Evolutionary conservation across 2,329 filamentous ascomycete genomes (phyloP).

Genomic region (Pseudogymnoascus sp.): DNA sequence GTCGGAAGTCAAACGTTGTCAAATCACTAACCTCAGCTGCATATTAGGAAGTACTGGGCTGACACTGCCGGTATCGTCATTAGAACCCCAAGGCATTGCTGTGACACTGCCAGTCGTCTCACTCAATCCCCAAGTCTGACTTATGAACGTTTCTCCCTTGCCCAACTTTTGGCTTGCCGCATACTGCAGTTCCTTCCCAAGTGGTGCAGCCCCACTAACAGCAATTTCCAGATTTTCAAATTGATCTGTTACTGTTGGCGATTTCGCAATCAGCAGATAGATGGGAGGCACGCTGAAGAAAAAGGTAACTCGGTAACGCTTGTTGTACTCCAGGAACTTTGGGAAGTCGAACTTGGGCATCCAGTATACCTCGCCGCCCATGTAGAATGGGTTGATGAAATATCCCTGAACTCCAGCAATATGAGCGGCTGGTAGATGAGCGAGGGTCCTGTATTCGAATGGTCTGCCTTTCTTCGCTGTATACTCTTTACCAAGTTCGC

Average conservation of each 20-base stretch:
- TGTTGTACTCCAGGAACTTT: constrained; percentile 59
- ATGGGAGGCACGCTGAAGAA: constrained; percentile 67
- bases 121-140: constrained; percentile 67
- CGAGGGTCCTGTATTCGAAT: constrained; percentile 35
- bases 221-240: constrained; percentile 42
- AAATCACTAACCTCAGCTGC: not conserved
- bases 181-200: constrained; percentile 42
- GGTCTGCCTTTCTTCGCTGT: constrained; percentile 18
- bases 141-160: constrained; percentile 42
- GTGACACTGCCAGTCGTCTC: constrained; percentile 67
- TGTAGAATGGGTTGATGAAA: constrained; percentile 37
- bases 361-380: constrained; percentile 51
- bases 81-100: constrained; percentile 50
- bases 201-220: constrained; percentile 56
- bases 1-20: not conserved
- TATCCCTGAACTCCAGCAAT: constrained; percentile 41
- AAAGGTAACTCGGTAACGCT: constrained; percentile 59
- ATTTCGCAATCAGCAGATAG: constrained; percentile 63
- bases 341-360: constrained; percentile 73
- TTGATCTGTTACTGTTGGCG: constrained; percentile 53
- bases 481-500: constrained; percentile 27
- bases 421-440: constrained; percentile 39
- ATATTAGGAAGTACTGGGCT: constrained; percentile 64
- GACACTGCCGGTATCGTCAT: constrained; percentile 41
- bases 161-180: constrained; percentile 46